Evolutionary conservation across 2,329 filamentous ascomycete species (phyloP).

Genomic region (Trichoderma pleuroti): DNA sequence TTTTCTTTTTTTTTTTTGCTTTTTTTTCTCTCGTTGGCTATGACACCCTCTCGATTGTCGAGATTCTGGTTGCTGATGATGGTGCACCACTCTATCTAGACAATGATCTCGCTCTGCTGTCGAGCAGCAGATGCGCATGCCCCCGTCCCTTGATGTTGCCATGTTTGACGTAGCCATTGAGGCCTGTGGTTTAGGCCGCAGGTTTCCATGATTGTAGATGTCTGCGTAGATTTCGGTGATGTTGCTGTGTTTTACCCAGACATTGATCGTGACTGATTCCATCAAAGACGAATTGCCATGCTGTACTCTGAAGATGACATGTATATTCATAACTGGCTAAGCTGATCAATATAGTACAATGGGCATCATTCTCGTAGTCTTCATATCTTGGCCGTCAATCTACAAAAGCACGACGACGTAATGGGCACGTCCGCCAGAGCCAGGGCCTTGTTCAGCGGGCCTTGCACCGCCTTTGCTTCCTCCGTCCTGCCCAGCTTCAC

Average conservation of each 20-base stretch:
- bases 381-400: conserved; percentile 25
- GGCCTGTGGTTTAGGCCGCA: not conserved
- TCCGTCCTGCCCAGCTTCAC: conserved; percentile 43
- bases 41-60: not conserved
- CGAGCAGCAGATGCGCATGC: conserved; percentile 12
- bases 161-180: not conserved
- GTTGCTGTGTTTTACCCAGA: not conserved
- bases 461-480: conserved; percentile 36
- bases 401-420: conserved; percentile 31
- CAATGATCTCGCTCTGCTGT: conserved; percentile 18
- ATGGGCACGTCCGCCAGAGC: conserved; percentile 60
- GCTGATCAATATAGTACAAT: not conserved
- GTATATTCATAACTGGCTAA: not conserved
- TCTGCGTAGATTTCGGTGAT: not conserved
- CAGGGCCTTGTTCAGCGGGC: conserved; percentile 49
- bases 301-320: not conserved
- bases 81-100: conserved; percentile 15
- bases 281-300: not conserved
- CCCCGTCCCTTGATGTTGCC: not conserved
- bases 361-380: not conserved
- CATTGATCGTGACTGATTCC: not conserved
- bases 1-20: not conserved
- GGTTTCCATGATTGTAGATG: not conserved
- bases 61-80: conserved; percentile 3
- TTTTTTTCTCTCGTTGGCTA: not conserved